A percentile compares a stretch with the other conserved stretches of the same genome.
Conservation (phyloP, 2,329 filamentous ascomycete genomes). For the Amylocarpus encephaloides region DNA sequence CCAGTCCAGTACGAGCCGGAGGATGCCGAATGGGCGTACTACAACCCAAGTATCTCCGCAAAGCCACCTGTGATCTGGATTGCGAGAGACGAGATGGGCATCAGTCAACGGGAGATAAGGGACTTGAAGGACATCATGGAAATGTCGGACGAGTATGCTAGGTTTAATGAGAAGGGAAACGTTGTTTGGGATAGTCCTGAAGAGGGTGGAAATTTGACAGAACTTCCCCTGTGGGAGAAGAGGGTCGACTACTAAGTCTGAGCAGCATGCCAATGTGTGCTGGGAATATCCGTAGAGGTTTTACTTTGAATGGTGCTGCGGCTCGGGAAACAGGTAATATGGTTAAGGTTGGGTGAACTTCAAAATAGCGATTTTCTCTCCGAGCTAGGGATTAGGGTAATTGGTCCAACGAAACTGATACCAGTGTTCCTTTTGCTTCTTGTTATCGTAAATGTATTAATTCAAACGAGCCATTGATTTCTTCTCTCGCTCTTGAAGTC, state of each 20-base stretch:
- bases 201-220: constrained; percentile 29
- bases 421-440: no score
- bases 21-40: constrained; percentile 61
- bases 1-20: constrained; percentile 54
- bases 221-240: constrained; percentile 25
- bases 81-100: constrained; percentile 64
- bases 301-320: no score
- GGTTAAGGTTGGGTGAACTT: no score
- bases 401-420: no score
- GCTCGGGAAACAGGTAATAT: no score
- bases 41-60: constrained; percentile 61
- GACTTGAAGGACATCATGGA: constrained; percentile 65
- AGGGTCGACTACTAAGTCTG: constrained; percentile 23
- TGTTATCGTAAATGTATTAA: no score
- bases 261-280: no score
- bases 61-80: constrained; percentile 70
- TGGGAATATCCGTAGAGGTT: no score
- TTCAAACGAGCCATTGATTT: no score
- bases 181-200: constrained; percentile 48
- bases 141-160: constrained; percentile 72
- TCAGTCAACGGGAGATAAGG: constrained; percentile 68
- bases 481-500: no score
- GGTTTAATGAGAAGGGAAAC: constrained; percentile 62
- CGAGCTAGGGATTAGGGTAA: no score
- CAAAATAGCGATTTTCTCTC: no score